Evolutionary conservation across 116 monocot genomes (phyloP).

Genomic region (Zostera marina): DNA sequence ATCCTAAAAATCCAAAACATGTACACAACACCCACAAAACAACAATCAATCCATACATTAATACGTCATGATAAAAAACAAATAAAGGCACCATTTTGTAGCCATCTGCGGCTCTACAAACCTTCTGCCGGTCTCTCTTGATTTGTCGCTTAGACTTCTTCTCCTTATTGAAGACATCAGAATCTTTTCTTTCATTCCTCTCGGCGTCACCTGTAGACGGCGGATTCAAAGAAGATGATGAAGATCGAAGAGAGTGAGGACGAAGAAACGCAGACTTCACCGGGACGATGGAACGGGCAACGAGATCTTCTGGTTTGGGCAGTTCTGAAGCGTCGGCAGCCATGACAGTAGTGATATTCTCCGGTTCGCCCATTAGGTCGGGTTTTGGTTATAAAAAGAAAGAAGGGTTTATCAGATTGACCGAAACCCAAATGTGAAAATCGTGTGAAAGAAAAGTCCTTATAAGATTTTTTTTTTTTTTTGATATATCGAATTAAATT

Average conservation of each 20-base stretch:
- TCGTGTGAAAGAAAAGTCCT: no score
- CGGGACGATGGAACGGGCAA: constrained; percentile 73
- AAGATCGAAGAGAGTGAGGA: constrained; percentile 28
- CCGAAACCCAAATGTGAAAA: no score
- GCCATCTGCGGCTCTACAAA: constrained; percentile 1
- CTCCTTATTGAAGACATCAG: constrained; percentile 21
- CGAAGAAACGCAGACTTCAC: constrained; percentile 64
- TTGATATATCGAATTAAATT: no score
- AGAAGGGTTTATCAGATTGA: no score
- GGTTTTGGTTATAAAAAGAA: neutral
- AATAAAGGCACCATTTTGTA: neutral
- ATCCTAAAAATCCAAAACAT: constrained; percentile 28
- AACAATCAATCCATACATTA: neutral
- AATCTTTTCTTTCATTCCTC: constrained; percentile 9
- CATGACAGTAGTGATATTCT: neutral
- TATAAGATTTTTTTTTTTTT: no score
- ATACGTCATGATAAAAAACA: neutral
- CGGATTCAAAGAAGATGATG: neutral
- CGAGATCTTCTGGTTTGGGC: constrained; percentile 51
- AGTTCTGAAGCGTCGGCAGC: neutral
- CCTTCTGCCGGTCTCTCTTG: constrained; percentile 76
- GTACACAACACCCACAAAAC: neutral
- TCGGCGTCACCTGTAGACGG: constrained; percentile 8
- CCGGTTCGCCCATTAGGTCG: constrained; percentile 1
- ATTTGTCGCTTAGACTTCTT: constrained; percentile 89